Evolutionary conservation across 2,329 filamentous ascomycete species (phyloP), one percentile per base, ranked within the genome.

Genomic region (Cercospora brassicicola): DNA sequence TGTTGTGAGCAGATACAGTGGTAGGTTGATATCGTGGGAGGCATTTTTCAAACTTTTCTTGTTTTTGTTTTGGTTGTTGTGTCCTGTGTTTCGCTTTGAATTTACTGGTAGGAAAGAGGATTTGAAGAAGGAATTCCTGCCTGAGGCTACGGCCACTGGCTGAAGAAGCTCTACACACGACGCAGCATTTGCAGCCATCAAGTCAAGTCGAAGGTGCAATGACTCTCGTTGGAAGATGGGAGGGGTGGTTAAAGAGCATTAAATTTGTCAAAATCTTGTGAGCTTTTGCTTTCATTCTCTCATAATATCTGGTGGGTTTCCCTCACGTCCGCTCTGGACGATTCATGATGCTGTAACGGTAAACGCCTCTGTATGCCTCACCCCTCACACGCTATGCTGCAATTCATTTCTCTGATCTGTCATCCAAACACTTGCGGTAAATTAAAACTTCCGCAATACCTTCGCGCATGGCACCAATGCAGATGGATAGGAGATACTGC

Each of bases 1-100:
- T 91, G 85, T 73, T 89, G 85, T 56, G 83, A 87, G 83, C 89
- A 91, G 76, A 89, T 84, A 82, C 89, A 91, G 80, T 87, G 85
- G 79, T 87, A 87, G 67, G 84, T 87, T 42, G 62, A 67, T 48
- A 73, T 31, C 4, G 39, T 28, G 33, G 62, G 11, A 15, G 31
- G 15, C 30, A 59, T 66, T 59, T 42, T 56, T 28, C 31, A n/a
- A 18, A n/a, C 4, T 3, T 9, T 20, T n/a, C 8, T 15, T 11
- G 8, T 20, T 28, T 28, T 28, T n/a, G n/a, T 36, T 20, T 51
- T 28, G 15, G 15, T 18, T 23, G 9, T n/a, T 31, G 11, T n/a
- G 33, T 42, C 45, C n/a, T 23, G 7, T 26, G 33, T 10, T 36
- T 9, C 13, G 30, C 28, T 5, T 23, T 28, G 13, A 53, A 26